Conservation (phyloP, 768 basidiomycete species). For the Tricholoma flavovirens region DNA sequence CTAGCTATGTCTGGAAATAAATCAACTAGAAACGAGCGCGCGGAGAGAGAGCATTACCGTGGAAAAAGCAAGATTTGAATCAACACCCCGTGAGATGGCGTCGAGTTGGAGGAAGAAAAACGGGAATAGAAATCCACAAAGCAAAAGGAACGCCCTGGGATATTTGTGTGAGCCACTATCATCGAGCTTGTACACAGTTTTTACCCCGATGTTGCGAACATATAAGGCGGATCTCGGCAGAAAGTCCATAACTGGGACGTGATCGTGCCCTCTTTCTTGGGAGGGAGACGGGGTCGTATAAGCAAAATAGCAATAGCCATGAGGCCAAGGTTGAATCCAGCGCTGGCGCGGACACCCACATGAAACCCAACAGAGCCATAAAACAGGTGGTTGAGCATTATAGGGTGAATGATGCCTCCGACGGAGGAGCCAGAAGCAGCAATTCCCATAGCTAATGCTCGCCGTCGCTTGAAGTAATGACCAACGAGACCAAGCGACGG, state of each 20-base stretch:
- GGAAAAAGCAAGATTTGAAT: conserved; percentile 46
- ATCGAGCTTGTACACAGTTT: neutral
- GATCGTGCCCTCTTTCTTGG: conserved; percentile 23
- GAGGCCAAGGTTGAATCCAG: conserved; percentile 25
- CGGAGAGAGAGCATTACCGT: conserved; percentile 28
- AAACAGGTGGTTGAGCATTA: conserved; percentile 47
- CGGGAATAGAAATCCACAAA: conserved; percentile 40
- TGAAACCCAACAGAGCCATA: conserved; percentile 36
- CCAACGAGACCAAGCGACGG: conserved; percentile 40
- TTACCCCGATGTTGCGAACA: conserved; percentile 34
- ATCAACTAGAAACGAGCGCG: conserved; percentile 19
- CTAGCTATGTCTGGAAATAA: conserved; percentile 28
- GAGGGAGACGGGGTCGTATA: conserved; percentile 38
- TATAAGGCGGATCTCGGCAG: conserved; percentile 37
- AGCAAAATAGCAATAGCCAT: conserved; percentile 23
- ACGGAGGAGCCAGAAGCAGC: conserved; percentile 29
- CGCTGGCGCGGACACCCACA: conserved; percentile 40
- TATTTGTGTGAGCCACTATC: neutral
- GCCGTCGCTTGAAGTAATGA: conserved; percentile 38
- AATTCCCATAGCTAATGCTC: conserved; percentile 42
- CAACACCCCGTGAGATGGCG: conserved; percentile 40
- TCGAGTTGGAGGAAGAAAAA: conserved; percentile 54
- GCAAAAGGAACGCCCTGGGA: conserved; percentile 29
- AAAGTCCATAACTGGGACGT: conserved; percentile 24
- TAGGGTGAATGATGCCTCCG: conserved; percentile 37